Percentiles rank a stretch among this genome's conserved stretches.
Evolutionary conservation across 164 flowering plant genomes (phyloP).

Genomic region (Tetracentron sinense): DNA sequence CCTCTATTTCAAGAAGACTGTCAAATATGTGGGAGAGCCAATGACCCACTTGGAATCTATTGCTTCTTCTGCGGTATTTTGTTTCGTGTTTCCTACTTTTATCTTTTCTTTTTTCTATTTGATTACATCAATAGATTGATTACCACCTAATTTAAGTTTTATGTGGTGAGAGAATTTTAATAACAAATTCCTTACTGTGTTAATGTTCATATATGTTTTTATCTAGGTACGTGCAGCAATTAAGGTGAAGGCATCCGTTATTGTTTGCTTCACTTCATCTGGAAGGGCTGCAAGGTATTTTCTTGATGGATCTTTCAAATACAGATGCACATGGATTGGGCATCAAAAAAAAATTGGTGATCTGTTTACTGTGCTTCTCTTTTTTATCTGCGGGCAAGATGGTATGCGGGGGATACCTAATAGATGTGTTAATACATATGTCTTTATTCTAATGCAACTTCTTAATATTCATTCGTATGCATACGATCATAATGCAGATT

Average conservation of each 20-base stretch:
- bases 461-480: background rate
- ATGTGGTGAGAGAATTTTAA: background rate
- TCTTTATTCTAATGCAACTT: background rate
- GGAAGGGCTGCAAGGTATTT: slow-evolving; percentile 91
- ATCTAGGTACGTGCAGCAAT: slow-evolving; percentile 79
- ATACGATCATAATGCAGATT: slow-evolving; percentile 39
- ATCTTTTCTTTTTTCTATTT: background rate
- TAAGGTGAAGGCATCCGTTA: slow-evolving; percentile 85
- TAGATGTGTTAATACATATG: too few relatives aligned
- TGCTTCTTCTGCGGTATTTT: slow-evolving; percentile 85
- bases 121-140: too few relatives aligned
- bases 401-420: background rate
- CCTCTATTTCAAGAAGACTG: slow-evolving; percentile 72
- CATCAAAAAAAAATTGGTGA: background rate
- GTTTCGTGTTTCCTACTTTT: background rate
- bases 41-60: slow-evolving; percentile 94
- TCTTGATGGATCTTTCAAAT: background rate
- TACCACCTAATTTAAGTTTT: background rate
- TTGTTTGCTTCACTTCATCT: slow-evolving; percentile 81
- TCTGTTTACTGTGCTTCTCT: background rate
- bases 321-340: background rate
- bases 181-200: background rate
- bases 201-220: slow-evolving; percentile 6
- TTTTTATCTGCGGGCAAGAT: background rate
- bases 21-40: slow-evolving; percentile 81